phyloP scores from a whole-genome alignment of 805 yeast genomes.

The Ogataea wickerhamii region DNA sequence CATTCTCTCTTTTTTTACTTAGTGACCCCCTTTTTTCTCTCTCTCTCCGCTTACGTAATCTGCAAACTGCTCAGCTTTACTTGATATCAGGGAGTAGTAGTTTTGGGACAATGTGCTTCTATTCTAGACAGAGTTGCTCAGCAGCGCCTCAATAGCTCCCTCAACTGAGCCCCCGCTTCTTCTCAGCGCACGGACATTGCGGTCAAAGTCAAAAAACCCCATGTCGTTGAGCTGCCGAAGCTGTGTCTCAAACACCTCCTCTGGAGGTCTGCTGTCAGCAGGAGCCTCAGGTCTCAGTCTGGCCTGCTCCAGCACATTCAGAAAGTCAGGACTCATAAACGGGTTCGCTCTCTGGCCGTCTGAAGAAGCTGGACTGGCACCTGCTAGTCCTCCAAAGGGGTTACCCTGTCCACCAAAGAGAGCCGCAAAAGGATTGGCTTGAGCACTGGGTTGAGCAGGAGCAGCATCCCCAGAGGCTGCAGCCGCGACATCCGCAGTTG shows the following conservation, averaged over 20 bases:
- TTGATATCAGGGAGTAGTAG: neutral
- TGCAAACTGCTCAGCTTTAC: too few relatives aligned
- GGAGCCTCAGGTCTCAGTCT: slow-evolving; percentile 55
- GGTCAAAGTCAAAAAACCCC: slow-evolving; percentile 89
- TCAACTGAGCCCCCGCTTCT: slow-evolving; percentile 97
- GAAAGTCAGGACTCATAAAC: slow-evolving; percentile 45
- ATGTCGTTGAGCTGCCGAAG: slow-evolving; percentile 74
- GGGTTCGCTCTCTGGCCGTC: slow-evolving; percentile 34
- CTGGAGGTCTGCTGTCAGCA: slow-evolving; percentile 69
- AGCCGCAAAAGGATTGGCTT: slow-evolving; percentile 45
- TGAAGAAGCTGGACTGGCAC: slow-evolving; percentile 25
- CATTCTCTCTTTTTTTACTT: too few relatives aligned
- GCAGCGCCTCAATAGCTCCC: slow-evolving; percentile 87
- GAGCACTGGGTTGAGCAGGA: slow-evolving; percentile 30
- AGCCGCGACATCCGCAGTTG: slow-evolving; percentile 21
- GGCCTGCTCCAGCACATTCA: slow-evolving; percentile 47
- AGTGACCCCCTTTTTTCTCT: too few relatives aligned
- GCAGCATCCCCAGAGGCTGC: slow-evolving; percentile 15
- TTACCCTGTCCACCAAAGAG: slow-evolving; percentile 19
- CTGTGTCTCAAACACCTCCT: slow-evolving; percentile 70
- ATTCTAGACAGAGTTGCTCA: slow-evolving; percentile 52
- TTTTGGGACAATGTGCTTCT: neutral
- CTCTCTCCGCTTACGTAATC: too few relatives aligned
- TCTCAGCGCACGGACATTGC: slow-evolving; percentile 86
- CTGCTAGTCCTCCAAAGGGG: slow-evolving; percentile 18